A percentile compares a stretch with the other conserved stretches of the same genome.
phyloP scores from a whole-genome alignment of 345 rosid species.

The Ceriops zippeliana region DNA sequence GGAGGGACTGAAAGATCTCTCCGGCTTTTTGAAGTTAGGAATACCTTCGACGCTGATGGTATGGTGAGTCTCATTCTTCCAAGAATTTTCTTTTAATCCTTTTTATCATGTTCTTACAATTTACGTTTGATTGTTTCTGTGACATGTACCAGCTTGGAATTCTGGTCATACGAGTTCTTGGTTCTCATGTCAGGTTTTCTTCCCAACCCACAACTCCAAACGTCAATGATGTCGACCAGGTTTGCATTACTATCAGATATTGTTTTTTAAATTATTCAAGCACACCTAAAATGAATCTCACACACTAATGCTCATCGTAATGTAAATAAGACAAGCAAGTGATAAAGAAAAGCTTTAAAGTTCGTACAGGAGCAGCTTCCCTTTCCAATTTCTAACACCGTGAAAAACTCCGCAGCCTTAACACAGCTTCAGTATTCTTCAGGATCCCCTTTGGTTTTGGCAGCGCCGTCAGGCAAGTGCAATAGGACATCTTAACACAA shows the following conservation, averaged over 20 bases:
- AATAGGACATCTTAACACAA: background rate
- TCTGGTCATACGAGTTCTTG: constrained; percentile 33
- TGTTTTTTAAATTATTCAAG: no score
- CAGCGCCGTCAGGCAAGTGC: constrained; percentile 30
- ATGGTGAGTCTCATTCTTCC: constrained; percentile 20
- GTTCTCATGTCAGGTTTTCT: constrained; percentile 36
- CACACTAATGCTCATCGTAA: no score
- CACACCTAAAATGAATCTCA: no score
- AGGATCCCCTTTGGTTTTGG: constrained; percentile 38
- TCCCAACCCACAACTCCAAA: constrained; percentile 39
- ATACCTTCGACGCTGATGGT: constrained; percentile 40
- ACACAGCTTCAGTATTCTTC: constrained; percentile 28
- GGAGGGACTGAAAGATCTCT: constrained; percentile 22
- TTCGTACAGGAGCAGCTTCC: background rate
- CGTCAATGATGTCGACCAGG: constrained; percentile 41
- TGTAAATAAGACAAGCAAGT: background rate
- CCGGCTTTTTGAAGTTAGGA: constrained; percentile 26
- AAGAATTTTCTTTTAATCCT: background rate
- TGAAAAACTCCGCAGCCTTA: constrained; percentile 23
- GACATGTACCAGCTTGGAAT: constrained; percentile 30
- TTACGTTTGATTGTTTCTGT: background rate
- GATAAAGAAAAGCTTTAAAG: background rate
- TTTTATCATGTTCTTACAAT: background rate
- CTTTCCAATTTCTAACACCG: background rate
- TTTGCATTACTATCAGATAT: background rate